Conservation (phyloP, 1,284 basidiomycete species). For the Bjerkandera adusta region DNA sequence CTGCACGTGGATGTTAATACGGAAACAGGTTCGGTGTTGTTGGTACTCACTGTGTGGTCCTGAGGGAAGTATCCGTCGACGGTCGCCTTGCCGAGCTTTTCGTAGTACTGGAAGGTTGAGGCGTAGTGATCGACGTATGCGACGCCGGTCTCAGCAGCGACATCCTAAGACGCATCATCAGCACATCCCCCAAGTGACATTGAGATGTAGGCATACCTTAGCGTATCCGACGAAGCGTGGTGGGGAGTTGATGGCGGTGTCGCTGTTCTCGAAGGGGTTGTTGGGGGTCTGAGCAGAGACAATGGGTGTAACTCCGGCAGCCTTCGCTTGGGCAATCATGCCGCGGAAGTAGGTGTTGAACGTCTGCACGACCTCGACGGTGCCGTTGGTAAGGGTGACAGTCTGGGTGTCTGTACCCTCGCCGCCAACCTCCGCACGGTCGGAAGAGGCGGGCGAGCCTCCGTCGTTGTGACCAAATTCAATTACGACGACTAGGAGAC, state of each 20-base stretch:
- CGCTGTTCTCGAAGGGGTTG: constrained; percentile 39
- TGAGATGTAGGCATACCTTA: no score
- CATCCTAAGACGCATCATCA: no score
- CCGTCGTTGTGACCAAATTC: constrained; percentile 49
- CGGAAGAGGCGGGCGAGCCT: constrained; percentile 21
- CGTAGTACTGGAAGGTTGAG: constrained; percentile 41
- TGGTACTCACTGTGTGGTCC: constrained; percentile 37
- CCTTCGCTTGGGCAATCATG: constrained; percentile 48
- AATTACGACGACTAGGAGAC: constrained; percentile 42
- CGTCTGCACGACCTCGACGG: constrained; percentile 29
- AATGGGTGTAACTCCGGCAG: constrained; percentile 38
- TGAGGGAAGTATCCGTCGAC: constrained; percentile 42
- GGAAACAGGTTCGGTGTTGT: not conserved
- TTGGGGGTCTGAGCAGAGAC: constrained; percentile 48
- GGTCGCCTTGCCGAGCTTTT: constrained; percentile 39
- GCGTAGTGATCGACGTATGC: constrained; percentile 46
- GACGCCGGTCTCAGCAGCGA: constrained; percentile 37
- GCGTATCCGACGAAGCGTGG: constrained; percentile 48
- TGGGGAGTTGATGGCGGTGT: constrained; percentile 31
- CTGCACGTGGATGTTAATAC: not conserved
- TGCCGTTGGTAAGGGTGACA: not conserved
- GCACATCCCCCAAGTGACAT: no score
- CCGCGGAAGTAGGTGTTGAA: constrained; percentile 34
- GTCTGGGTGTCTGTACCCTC: not conserved
- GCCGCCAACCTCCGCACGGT: constrained; percentile 29